A percentile compares a stretch with the other conserved stretches of the same genome.
Conservation (phyloP, 352 stramenopile genomes). For the Globisporangium rhizosaccharum region DNA sequence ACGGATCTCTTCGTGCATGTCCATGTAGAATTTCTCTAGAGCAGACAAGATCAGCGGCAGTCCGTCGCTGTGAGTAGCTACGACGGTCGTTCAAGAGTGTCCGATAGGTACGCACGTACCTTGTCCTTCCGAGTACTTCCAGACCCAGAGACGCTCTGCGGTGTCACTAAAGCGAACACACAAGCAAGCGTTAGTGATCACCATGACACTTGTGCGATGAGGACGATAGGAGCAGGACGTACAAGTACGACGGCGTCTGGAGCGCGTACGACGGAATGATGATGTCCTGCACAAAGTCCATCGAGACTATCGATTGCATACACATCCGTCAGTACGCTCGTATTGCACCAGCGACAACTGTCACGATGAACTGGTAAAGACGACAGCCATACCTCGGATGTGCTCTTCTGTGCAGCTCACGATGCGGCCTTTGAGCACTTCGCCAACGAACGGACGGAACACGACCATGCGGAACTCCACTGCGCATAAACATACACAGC, state of each 20-base stretch:
- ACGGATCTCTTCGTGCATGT: constrained; percentile 82
- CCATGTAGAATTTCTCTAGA: constrained; percentile 84
- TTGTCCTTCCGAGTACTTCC: constrained; percentile 84
- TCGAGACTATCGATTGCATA: constrained; percentile 41
- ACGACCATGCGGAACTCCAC: constrained; percentile 89
- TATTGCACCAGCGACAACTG: neutral
- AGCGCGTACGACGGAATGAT: constrained; percentile 86
- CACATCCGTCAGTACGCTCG: neutral
- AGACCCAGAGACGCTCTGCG: constrained; percentile 75
- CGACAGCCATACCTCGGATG: constrained; percentile 45
- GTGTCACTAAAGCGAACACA: constrained; percentile 39
- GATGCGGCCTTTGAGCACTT: constrained; percentile 86
- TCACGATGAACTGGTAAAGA: neutral
- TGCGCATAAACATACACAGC: constrained; percentile 9
- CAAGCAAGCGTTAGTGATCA: neutral
- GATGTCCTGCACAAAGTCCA: constrained; percentile 89
- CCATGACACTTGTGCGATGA: neutral
- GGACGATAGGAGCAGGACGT: constrained; percentile 8
- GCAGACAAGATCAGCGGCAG: too few species aligned
- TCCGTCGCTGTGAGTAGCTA: neutral
- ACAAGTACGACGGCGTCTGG: constrained; percentile 87
- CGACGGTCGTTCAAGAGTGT: neutral
- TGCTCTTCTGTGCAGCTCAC: constrained; percentile 87
- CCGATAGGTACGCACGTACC: constrained; percentile 14
- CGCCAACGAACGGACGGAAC: constrained; percentile 83